Evolutionary conservation across 441 rosid genomes (phyloP).

Genomic region (Adansonia rubrostipa): DNA sequence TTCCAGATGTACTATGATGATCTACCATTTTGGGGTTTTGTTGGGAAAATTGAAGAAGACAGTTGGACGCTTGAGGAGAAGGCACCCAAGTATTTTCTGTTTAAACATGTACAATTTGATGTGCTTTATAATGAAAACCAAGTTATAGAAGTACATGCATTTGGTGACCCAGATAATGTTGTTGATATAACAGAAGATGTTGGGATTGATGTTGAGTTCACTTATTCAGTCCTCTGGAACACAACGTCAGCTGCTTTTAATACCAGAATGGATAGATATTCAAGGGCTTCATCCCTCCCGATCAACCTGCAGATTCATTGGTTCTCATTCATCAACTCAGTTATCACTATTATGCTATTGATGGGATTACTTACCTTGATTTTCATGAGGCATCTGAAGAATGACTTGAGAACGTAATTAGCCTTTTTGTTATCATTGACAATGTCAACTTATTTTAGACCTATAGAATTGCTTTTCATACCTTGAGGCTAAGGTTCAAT

Average conservation of each 20-base stretch:
- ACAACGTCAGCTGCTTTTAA: constrained; percentile 48
- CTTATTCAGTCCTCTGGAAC: constrained; percentile 80
- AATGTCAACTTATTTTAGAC: constrained; percentile 26
- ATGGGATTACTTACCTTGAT: constrained; percentile 61
- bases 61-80: constrained; percentile 39
- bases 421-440: constrained; percentile 19
- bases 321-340: constrained; percentile 71
- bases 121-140: constrained; percentile 60
- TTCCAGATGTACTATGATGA: constrained; percentile 87
- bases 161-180: constrained; percentile 63
- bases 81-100: constrained; percentile 57
- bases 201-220: constrained; percentile 63
- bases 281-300: constrained; percentile 54
- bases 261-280: constrained; percentile 68
- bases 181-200: constrained; percentile 70
- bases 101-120: constrained; percentile 68
- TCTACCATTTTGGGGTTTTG: constrained; percentile 90
- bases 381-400: constrained; percentile 66
- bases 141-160: constrained; percentile 57
- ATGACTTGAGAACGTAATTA: constrained; percentile 65
- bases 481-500: constrained; percentile 8
- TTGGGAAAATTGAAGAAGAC: constrained; percentile 72
- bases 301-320: constrained; percentile 59
- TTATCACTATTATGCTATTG: constrained; percentile 52
- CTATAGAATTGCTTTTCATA: not conserved